Conservation (phyloP, 306 rosid species). For the Macrotyloma uniflorum region DNA sequence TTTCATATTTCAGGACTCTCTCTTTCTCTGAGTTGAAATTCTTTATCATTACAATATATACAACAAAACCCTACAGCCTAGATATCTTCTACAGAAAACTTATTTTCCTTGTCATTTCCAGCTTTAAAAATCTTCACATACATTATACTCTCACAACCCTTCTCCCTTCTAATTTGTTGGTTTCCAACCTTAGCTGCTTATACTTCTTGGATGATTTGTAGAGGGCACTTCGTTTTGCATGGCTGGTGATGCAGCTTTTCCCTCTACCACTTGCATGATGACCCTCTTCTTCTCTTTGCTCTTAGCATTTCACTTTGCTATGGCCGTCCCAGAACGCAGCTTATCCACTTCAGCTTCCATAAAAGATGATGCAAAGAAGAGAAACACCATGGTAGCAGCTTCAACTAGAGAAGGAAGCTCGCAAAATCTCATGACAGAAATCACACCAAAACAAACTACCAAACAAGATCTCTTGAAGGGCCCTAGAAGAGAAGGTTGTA, state of each 20-base stretch:
- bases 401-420: conserved; percentile 36
- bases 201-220: conserved; percentile 44
- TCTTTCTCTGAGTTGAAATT: conserved; percentile 35
- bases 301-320: conserved; percentile 38
- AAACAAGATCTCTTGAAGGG: conserved; percentile 19
- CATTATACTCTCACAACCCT: conserved; percentile 18
- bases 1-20: conserved; percentile 37
- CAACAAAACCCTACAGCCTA: conserved; percentile 42
- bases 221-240: conserved; percentile 49
- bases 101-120: conserved; percentile 25
- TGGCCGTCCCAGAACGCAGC: conserved; percentile 43
- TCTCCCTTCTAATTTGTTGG: conserved; percentile 9
- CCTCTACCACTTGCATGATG: conserved; percentile 36
- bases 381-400: conserved; percentile 28
- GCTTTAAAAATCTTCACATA: not conserved
- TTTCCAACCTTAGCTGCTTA: not conserved
- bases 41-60: conserved; percentile 24
- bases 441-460: conserved; percentile 21
- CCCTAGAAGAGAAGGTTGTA: conserved; percentile 34
- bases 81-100: conserved; percentile 29
- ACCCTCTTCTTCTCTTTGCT: conserved; percentile 55
- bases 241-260: conserved; percentile 57
- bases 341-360: conserved; percentile 22
- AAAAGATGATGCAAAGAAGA: conserved; percentile 31
- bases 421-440: conserved; percentile 28